Conservation (phyloP, 208 protist species). For the Trypanosoma theileri region DNA sequence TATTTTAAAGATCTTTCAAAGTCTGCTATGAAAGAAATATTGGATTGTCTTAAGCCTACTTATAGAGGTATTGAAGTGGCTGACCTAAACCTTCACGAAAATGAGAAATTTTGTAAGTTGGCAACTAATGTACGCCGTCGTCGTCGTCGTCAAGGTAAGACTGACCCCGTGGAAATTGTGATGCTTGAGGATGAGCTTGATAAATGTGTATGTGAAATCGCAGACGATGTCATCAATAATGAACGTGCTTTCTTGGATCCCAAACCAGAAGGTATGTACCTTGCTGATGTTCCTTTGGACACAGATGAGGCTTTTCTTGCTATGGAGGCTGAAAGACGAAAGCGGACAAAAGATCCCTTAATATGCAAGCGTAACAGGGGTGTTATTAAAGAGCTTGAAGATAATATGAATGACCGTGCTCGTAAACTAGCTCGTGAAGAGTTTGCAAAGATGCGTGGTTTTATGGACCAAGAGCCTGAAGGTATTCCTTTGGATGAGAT, state of each 20-base stretch:
- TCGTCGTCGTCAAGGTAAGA: slow-evolving; percentile 27
- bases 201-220: slow-evolving; percentile 47
- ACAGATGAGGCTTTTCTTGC: slow-evolving; percentile 49
- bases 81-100: slow-evolving; percentile 67
- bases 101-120: slow-evolving; percentile 58
- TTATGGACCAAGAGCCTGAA: slow-evolving; percentile 73
- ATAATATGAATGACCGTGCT: slow-evolving; percentile 70
- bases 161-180: slow-evolving; percentile 26
- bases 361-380: slow-evolving; percentile 53
- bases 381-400: slow-evolving; percentile 61
- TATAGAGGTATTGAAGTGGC: slow-evolving; percentile 73
- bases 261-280: slow-evolving; percentile 81
- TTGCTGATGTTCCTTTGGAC: slow-evolving; percentile 80
- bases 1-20: slow-evolving; percentile 57
- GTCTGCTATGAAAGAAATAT: slow-evolving; percentile 50
- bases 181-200: slow-evolving; percentile 66
- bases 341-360: slow-evolving; percentile 47
- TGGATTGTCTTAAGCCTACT: slow-evolving; percentile 43
- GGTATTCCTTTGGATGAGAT: slow-evolving; percentile 70
- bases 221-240: slow-evolving; percentile 64
- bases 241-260: slow-evolving; percentile 77
- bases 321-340: slow-evolving; percentile 77
- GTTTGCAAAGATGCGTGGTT: slow-evolving; percentile 65
- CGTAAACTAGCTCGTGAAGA: slow-evolving; percentile 64
- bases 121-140: slow-evolving; percentile 48